Evolutionary conservation across 1,284 basidiomycete species (phyloP).

Genomic region (Heterobasidion parviporum): DNA sequence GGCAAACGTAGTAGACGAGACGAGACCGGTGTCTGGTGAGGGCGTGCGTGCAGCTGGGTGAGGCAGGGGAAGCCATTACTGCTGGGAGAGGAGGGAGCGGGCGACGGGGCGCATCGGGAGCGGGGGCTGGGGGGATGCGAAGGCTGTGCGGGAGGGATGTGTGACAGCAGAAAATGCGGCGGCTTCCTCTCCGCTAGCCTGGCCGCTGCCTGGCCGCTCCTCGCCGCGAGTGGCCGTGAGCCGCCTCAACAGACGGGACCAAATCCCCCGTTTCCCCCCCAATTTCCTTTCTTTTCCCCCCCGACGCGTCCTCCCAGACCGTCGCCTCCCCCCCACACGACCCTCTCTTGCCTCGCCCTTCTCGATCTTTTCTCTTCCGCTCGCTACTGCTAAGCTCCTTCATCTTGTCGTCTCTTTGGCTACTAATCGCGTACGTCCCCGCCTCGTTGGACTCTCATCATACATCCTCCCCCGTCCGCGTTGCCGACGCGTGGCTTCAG

Average conservation of each 20-base stretch:
- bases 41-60: background rate
- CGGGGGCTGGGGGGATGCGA: background rate
- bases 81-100: background rate
- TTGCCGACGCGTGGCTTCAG: constrained; percentile 1
- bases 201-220: no score
- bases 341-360: constrained; percentile 1
- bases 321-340: background rate
- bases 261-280: constrained; percentile 1
- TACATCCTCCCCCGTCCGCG: background rate
- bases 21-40: no score
- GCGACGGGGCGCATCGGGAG: background rate
- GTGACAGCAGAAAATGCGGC: background rate
- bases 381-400: background rate
- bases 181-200: background rate
- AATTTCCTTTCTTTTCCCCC: constrained; percentile 1
- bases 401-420: background rate
- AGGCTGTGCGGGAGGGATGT: background rate
- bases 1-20: no score
- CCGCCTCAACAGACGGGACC: background rate
- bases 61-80: no score
- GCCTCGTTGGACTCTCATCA: background rate
- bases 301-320: constrained; percentile 4
- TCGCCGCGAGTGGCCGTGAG: background rate
- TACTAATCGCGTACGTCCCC: constrained; percentile 2
- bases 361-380: background rate